Evolutionary conservation across 805 yeast species (phyloP), one percentile per base, ranked within the genome.

Genomic region (Hagleromyces aurorensis): DNA sequence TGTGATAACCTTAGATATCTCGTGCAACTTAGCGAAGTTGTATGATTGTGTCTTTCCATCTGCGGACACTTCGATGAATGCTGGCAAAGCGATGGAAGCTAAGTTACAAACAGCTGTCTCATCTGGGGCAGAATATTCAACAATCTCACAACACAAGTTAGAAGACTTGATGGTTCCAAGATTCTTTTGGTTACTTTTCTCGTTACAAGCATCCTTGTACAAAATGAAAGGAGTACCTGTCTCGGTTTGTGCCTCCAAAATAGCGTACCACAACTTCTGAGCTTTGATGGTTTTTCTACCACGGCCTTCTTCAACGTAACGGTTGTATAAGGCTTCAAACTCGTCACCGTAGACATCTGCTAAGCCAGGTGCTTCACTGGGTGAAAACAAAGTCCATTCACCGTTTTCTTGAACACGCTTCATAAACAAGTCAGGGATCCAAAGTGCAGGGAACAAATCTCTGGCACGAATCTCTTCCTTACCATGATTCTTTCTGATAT

Each of bases 381-480:
- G 94, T 22, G 94, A 84, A 57, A 89, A 86, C 34, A 89, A 62
- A 32, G 89, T 75, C 98, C 98, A 89, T 15, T 78, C 78, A 30
- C 58, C 76, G 50, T 85, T 72, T 11, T 58, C 61, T 57, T 84
- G 82, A 23, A 89, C 96, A 43, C 91, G 74, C 56, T 79, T 62
- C 98, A 89, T 89, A 61, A 89, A 89, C 50, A 89, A 63, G 55
- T 89, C 97, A 2, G 96, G 84, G 24, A 89, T 73, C 98, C 98
- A 89, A 28, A 89, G 66, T 5, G 94, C 97, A 50, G 81, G 76
- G 64, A 89, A 89, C 43, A 89, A 64, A 56, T 89, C 97, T 49
- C 97, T 72, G 1, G 98, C 95, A 50, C 96, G 72, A 43, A 73
- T 63, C 58, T 89, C 97, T 59, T 89, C 96, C 48, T 84, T 86